Conservation (phyloP, 108 stramenopile species). For the Parmales sp. region DNA sequence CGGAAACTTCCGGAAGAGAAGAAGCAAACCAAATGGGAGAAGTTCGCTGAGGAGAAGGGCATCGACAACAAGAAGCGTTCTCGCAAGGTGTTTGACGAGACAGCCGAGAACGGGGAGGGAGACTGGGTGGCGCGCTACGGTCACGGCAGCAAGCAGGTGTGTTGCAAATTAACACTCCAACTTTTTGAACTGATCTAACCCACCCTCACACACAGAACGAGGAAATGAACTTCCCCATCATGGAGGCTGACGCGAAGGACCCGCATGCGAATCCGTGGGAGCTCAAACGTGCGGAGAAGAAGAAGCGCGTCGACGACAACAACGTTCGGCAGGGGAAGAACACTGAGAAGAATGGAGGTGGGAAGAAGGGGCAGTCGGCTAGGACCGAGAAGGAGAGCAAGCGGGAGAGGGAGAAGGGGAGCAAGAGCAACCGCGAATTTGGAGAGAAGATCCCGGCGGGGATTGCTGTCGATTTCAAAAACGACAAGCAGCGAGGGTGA, state of each 20-base stretch:
- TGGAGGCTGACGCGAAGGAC: slow-evolving; percentile 77
- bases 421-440: too few species aligned
- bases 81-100: slow-evolving; percentile 79
- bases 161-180: too few species aligned
- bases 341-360: slow-evolving; percentile 48
- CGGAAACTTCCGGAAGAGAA: slow-evolving; percentile 77
- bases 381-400: slow-evolving; percentile 37
- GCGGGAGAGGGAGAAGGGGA: slow-evolving; percentile 35
- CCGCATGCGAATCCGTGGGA: slow-evolving; percentile 76
- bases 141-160: slow-evolving; percentile 52
- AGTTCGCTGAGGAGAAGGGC: slow-evolving; percentile 68
- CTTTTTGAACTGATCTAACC: too few species aligned
- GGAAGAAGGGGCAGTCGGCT: slow-evolving; percentile 59
- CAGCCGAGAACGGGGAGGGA: too few species aligned
- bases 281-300: slow-evolving; percentile 54
- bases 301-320: slow-evolving; percentile 54
- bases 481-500: background rate
- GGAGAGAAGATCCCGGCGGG: slow-evolving; percentile 37
- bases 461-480: slow-evolving; percentile 58
- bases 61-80: slow-evolving; percentile 70
- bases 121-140: slow-evolving; percentile 74
- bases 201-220: slow-evolving; percentile 42
- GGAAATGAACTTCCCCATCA: slow-evolving; percentile 66
- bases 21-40: slow-evolving; percentile 75
- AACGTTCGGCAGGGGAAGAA: slow-evolving; percentile 58